Conservation (phyloP, 257 asterid species). For the Nemophila menziesii region DNA sequence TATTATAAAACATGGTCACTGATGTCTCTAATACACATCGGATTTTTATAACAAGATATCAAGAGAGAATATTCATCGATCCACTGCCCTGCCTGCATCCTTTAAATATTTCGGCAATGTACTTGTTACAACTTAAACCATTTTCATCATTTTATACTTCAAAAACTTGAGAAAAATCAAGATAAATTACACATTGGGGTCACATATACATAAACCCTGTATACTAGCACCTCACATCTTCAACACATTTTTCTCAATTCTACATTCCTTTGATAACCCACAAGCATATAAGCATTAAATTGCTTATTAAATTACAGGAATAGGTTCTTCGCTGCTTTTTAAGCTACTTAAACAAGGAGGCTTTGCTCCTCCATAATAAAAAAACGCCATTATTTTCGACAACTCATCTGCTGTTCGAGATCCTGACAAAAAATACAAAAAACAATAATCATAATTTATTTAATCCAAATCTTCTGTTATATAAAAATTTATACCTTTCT, state of each 20-base stretch:
- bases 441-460: constrained; percentile 1
- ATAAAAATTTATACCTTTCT: constrained; percentile 46
- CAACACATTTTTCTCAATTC: background rate
- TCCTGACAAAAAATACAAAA: constrained; percentile 28
- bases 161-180: background rate
- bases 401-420: constrained; percentile 71
- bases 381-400: constrained; percentile 89
- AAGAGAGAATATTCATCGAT: no score
- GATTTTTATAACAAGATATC: no score
- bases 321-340: constrained; percentile 34
- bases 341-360: constrained; percentile 54
- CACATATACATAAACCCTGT: background rate
- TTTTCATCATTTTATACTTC: background rate
- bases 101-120: no score
- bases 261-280: background rate
- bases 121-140: no score
- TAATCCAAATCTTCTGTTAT: background rate
- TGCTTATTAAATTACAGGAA: constrained; percentile 33
- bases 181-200: background rate
- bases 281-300: background rate
- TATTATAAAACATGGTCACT: no score
- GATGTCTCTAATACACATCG: no score
- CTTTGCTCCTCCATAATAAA: constrained; percentile 77
- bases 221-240: background rate
- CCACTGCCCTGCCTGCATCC: no score